Conservation (phyloP, 805 yeast genomes). For the Pichia pseudocactophila region DNA sequence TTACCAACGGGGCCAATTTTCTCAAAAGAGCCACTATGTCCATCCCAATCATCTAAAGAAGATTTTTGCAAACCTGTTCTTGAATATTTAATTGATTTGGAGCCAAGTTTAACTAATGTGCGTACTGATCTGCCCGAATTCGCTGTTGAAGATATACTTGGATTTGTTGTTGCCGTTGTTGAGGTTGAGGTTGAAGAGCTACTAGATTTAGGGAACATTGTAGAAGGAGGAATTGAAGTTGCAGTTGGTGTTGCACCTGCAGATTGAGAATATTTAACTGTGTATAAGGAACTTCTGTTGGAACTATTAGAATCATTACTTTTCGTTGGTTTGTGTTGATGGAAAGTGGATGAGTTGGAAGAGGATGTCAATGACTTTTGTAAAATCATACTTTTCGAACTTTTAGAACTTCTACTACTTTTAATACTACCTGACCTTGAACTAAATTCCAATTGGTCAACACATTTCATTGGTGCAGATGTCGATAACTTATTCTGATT, state of each 20-base stretch:
- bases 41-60: conserved; percentile 9
- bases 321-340: neutral
- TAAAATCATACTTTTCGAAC: neutral
- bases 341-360: neutral
- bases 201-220: neutral
- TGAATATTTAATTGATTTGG: conserved; percentile 7
- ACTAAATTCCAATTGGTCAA: neutral
- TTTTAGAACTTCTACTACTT: conserved; percentile 1
- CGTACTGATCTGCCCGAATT: conserved; percentile 5
- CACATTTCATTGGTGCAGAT: neutral
- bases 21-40: conserved; percentile 20
- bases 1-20: conserved; percentile 29
- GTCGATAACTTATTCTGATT: neutral
- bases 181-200: neutral
- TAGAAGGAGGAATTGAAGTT: neutral
- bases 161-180: neutral
- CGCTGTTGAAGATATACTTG: neutral
- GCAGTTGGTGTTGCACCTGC: conserved; percentile 3
- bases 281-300: conserved; percentile 1
- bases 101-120: conserved; percentile 9
- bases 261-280: neutral
- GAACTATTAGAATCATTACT: conserved; percentile 2
- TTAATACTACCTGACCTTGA: neutral
- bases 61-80: neutral
- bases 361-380: neutral